Conservation (phyloP, 2,329 filamentous ascomycete genomes). For the Clonostachys chloroleuca region DNA sequence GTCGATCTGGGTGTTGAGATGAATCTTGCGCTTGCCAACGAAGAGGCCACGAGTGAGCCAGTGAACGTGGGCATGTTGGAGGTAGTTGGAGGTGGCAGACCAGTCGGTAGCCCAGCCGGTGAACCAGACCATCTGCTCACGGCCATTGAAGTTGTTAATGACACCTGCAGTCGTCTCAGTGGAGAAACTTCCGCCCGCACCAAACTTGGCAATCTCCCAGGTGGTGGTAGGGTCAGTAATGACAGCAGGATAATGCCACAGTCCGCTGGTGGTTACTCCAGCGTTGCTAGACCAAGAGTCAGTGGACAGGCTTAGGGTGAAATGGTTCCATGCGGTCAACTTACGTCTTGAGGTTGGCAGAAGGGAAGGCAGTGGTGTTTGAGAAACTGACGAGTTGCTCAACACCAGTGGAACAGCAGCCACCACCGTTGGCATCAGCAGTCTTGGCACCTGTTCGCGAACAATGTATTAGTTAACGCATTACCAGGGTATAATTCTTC, state of each 20-base stretch:
- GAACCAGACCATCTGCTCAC: constrained; percentile 61
- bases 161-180: constrained; percentile 46
- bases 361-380: constrained; percentile 46
- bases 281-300: constrained; percentile 20
- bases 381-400: constrained; percentile 50
- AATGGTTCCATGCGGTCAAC: background rate
- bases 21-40: constrained; percentile 48
- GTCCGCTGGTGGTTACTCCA: constrained; percentile 40
- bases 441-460: background rate
- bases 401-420: constrained; percentile 38
- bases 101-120: constrained; percentile 39
- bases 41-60: constrained; percentile 58
- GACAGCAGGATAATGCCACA: constrained; percentile 55
- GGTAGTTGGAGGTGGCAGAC: constrained; percentile 46
- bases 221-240: constrained; percentile 49
- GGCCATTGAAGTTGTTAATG: constrained; percentile 51
- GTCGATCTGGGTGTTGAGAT: constrained; percentile 54
- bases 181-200: constrained; percentile 29
- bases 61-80: constrained; percentile 59
- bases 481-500: constrained; percentile 14
- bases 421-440: constrained; percentile 15
- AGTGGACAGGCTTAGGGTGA: background rate
- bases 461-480: background rate
- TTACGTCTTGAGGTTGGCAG: constrained; percentile 45
- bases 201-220: constrained; percentile 50